Conservation (phyloP, 257 asterid genomes). For the Ocimum tenuiflorum region DNA sequence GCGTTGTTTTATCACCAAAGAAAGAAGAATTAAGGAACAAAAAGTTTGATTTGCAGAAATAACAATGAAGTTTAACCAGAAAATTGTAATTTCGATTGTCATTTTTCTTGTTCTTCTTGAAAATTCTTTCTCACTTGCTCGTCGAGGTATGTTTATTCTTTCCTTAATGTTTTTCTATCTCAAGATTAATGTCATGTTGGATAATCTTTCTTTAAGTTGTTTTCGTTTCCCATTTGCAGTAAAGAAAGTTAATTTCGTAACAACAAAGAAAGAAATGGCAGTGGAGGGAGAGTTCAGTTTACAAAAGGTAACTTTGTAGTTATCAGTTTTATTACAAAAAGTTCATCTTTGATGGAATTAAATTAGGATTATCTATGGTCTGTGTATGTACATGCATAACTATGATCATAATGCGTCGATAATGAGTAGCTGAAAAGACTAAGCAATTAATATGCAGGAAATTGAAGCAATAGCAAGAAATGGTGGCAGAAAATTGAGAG, state of each 20-base stretch:
- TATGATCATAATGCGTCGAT: too few species aligned
- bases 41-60: neutral
- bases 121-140: constrained; percentile 19
- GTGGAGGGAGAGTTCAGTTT: constrained; percentile 3
- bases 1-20: neutral
- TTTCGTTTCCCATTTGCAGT: constrained; percentile 21
- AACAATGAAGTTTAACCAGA: constrained; percentile 24
- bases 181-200: too few species aligned
- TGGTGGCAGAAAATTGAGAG: constrained; percentile 12
- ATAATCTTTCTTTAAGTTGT: too few species aligned
- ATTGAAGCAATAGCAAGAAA: neutral
- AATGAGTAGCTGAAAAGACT: too few species aligned
- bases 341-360: too few species aligned
- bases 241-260: constrained; percentile 14
- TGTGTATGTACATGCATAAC: neutral
- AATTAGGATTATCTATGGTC: too few species aligned
- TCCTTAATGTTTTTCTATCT: too few species aligned
- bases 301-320: constrained; percentile 24
- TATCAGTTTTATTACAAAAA: too few species aligned
- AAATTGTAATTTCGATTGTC: constrained; percentile 18
- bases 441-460: too few species aligned
- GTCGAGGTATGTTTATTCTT: constrained; percentile 30
- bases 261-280: constrained; percentile 11
- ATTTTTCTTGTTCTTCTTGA: constrained; percentile 16
- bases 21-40: neutral